Evolutionary conservation across 2,329 filamentous ascomycete species (phyloP).

Genomic region (Penicillium nordicum): DNA sequence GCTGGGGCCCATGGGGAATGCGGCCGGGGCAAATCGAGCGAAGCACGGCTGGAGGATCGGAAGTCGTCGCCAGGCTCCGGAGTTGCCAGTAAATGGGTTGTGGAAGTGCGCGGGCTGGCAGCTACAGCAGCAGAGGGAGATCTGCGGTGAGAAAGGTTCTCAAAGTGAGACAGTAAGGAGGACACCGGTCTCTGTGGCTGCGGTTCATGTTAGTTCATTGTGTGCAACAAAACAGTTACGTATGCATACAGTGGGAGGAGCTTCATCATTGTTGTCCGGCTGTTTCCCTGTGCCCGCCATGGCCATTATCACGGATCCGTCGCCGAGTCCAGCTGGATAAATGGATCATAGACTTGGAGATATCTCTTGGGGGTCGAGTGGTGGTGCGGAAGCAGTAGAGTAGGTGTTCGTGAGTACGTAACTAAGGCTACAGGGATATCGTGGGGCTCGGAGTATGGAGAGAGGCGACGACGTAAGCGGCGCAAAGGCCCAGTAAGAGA

Average conservation of each 20-base stretch:
- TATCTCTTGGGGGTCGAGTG: constrained; percentile 3
- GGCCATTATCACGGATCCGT: constrained; percentile 26
- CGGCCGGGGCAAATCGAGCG: constrained; percentile 43
- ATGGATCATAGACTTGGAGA: constrained; percentile 31
- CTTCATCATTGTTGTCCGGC: constrained; percentile 35
- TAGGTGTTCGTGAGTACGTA: constrained; percentile 8
- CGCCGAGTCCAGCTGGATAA: constrained; percentile 18
- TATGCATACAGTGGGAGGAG: constrained; percentile 37
- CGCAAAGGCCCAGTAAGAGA: constrained; percentile 10
- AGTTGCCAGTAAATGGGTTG: constrained; percentile 28
- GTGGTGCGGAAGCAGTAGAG: not conserved
- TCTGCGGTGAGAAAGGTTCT: constrained; percentile 42
- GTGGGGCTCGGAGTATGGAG: constrained; percentile 4
- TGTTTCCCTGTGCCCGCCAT: constrained; percentile 37
- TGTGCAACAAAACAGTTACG: constrained; percentile 13
- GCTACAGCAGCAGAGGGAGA: constrained; percentile 29
- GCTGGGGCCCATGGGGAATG: constrained; percentile 37
- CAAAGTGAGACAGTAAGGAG: constrained; percentile 49
- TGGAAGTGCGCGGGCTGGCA: constrained; percentile 29
- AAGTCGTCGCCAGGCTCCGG: constrained; percentile 33
- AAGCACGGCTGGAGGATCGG: constrained; percentile 34
- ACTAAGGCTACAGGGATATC: constrained; percentile 10
- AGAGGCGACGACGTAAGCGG: constrained; percentile 5
- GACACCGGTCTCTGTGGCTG: constrained; percentile 45
- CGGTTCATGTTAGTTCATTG: constrained; percentile 12